These are phyloP conservation scores for Curvularia hawaiiensis DNA, from an alignment of 2,329 filamentous ascomycete species.

Conservation along the genomic window DNA sequence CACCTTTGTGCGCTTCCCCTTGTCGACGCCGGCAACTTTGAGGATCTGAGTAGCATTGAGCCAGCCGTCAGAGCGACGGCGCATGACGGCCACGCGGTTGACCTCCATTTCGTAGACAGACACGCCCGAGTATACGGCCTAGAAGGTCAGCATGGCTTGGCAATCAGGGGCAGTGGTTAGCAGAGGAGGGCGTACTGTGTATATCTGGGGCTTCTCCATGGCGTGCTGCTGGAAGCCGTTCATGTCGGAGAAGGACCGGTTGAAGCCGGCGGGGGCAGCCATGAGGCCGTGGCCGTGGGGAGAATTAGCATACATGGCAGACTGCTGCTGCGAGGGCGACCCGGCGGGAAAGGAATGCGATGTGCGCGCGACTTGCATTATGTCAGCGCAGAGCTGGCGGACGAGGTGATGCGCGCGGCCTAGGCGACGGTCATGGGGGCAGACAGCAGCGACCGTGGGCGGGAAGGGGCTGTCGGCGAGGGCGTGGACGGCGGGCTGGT, in stretches of 20 bases:
- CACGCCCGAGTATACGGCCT: slow-evolving; percentile 91
- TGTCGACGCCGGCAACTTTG: slow-evolving; percentile 96
- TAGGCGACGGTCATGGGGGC: slow-evolving; percentile 26
- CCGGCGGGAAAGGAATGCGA: slow-evolving; percentile 34
- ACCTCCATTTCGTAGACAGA: slow-evolving; percentile 99
- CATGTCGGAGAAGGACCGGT: slow-evolving; percentile 47
- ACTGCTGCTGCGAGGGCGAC: slow-evolving; percentile 41
- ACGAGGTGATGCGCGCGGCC: slow-evolving; percentile 17
- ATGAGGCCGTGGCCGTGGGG: slow-evolving; percentile 40
- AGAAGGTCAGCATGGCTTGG: slow-evolving; percentile 42
- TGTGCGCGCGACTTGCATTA: slow-evolving; percentile 44
- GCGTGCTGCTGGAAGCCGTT: slow-evolving; percentile 43
- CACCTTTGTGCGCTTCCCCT: slow-evolving; percentile 96
- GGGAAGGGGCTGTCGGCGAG: slow-evolving; percentile 1
- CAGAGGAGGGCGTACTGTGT: slow-evolving; percentile 54
- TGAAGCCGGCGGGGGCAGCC: slow-evolving; percentile 42
- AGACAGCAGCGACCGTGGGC: slow-evolving; percentile 1
- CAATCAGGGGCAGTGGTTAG: slow-evolving; percentile 69
- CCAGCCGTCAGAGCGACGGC: slow-evolving; percentile 92
- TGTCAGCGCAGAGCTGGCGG: slow-evolving; percentile 26
- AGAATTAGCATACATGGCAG: slow-evolving; percentile 42
- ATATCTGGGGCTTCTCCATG: slow-evolving; percentile 57
- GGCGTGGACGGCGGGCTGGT: background rate
- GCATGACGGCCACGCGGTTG: slow-evolving; percentile 92
- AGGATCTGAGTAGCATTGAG: slow-evolving; percentile 98